Evolutionary conservation across 495 filamentous ascomycete genomes (phyloP), one percentile per base, ranked within the genome.

Genomic region (Talaromyces thailandensis): DNA sequence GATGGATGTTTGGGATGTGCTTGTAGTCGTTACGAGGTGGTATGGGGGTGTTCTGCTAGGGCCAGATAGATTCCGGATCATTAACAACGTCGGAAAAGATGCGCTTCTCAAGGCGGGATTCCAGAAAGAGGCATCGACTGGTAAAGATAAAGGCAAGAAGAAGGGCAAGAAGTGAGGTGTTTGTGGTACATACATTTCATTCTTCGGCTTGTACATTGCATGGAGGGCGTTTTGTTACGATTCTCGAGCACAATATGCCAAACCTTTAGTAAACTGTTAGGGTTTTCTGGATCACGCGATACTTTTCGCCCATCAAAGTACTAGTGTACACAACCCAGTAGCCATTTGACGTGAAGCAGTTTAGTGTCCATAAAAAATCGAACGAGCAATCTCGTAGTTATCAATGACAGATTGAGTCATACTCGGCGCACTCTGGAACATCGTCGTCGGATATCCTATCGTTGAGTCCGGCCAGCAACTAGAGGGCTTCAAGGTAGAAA

Each of bases 21-120:
- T 97, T 71, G 92, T 98, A 1, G 88, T 98, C n/a, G 94, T 98
- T 18, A 91, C 88, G 37, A 74, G 94, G 58, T 98, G 94, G 94
- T 98, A 95, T 76, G 94, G 94, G 0, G 94, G 94, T 0, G 80
- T 93, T 48, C 86, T 90, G 62, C 72, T 98, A 24, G 94, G 94
- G 0, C 92, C 93, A 55, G 87, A 92, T 68, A 76, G 94, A 62
- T 98, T 98, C 72, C 83, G 91, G 31, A 77, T 96, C 25, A 97
- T 98, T 65, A 95, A 94, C 68, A 80, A 82, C 60, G 90, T 84
- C 21, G 94, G 93, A 9, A 81, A 93, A 66, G 92, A 96, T 75
- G 89, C 89, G 26, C 79, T 98, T 67, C 82, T 96, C 12, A 84
- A 84, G 70, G 91, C 88, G n/a, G 88, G 87, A 0, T 83, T 89